A percentile compares a stretch with the other conserved stretches of the same genome.
Conservation (phyloP, 768 basidiomycete genomes). For the Suillus brevipes region DNA sequence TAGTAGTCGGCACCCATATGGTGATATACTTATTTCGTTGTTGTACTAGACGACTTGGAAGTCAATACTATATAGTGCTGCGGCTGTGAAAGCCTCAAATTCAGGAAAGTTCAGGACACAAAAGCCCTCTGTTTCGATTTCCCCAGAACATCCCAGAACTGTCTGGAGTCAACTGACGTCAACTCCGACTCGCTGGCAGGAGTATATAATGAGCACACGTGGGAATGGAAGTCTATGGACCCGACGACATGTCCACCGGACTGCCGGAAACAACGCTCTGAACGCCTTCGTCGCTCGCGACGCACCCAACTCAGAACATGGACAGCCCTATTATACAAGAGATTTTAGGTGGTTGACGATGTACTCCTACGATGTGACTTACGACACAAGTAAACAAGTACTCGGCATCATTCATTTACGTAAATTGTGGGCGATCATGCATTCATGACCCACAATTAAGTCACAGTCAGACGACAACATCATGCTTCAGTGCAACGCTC, state of each 20-base stretch:
- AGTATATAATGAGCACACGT: not conserved
- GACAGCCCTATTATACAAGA: not conserved
- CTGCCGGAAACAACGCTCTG: not conserved
- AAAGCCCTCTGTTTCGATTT: not conserved
- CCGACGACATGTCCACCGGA: not conserved
- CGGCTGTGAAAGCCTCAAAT: not conserved
- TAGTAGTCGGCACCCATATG: constrained; percentile 89
- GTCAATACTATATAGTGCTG: constrained; percentile 8
- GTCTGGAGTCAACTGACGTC: constrained; percentile 29
- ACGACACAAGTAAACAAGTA: not conserved
- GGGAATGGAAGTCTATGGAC: constrained; percentile 12
- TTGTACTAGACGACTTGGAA: not conserved
- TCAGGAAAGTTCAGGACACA: constrained; percentile 1
- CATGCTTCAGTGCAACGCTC: not conserved
- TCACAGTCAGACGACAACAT: not conserved
- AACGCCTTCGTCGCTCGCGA: not conserved
- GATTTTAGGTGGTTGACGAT: too few relatives aligned
- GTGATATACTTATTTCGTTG: not conserved
- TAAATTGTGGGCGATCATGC: not conserved
- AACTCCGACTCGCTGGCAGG: constrained; percentile 7
- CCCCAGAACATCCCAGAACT: constrained; percentile 39
- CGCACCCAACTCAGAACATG: not conserved
- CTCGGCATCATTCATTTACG: not conserved
- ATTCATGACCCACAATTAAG: not conserved
- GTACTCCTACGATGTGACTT: not conserved